Evolutionary conservation across 1,284 basidiomycete genomes (phyloP).

Genomic region (Blastosporella zonata): DNA sequence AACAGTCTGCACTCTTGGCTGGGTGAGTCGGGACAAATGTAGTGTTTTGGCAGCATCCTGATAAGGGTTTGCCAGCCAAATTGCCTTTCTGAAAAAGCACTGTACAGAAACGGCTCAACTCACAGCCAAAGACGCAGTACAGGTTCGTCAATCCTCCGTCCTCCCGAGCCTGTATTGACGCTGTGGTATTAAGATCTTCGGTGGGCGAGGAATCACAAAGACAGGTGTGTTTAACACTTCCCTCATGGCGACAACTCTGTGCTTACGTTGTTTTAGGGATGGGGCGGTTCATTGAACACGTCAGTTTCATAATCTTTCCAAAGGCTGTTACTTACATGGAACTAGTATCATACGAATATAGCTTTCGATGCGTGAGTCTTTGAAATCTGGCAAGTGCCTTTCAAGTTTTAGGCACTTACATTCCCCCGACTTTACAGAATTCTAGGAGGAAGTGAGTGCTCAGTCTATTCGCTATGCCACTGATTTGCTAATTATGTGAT

Average conservation of each 20-base stretch:
- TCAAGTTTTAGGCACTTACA: conserved; percentile 1
- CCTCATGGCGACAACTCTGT: neutral
- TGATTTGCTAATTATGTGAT: neutral
- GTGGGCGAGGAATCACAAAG: conserved; percentile 63
- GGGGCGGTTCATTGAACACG: conserved; percentile 64
- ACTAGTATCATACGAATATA: conserved; percentile 60
- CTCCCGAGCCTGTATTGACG: neutral
- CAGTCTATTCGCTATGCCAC: neutral
- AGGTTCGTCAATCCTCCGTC: conserved; percentile 21
- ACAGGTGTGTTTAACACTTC: conserved; percentile 31
- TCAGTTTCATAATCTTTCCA: conserved; percentile 24
- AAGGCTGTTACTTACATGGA: neutral
- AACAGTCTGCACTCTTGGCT: conserved; percentile 42
- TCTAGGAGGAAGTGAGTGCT: conserved; percentile 36
- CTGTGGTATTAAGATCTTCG: conserved; percentile 44
- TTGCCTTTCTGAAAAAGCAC: conserved; percentile 68
- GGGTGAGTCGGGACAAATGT: conserved; percentile 35
- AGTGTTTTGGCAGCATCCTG: neutral
- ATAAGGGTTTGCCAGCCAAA: conserved; percentile 39
- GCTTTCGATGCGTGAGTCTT: conserved; percentile 49
- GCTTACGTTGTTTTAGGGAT: conserved; percentile 35
- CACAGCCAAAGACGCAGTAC: conserved; percentile 69
- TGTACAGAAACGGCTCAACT: conserved; percentile 53
- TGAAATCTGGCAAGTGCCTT: neutral
- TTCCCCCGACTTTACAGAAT: conserved; percentile 25